Evolutionary conservation across 306 rosid genomes (phyloP).

Genomic region (Inga laurina): DNA sequence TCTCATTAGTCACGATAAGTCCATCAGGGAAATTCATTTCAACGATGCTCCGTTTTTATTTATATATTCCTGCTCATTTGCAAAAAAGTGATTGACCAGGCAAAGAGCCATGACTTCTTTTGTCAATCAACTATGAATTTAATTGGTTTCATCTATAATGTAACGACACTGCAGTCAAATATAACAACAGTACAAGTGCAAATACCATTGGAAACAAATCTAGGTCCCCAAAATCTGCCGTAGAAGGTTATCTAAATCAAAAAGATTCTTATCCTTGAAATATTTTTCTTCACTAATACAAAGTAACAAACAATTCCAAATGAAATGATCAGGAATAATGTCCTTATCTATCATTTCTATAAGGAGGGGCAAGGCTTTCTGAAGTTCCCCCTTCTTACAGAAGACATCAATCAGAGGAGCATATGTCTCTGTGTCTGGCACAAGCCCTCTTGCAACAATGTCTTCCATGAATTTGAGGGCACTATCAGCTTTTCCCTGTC

Average conservation of each 20-base stretch:
- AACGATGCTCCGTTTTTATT: not conserved
- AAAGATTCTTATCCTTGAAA: constrained; percentile 31
- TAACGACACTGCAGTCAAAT: not conserved
- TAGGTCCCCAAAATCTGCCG: constrained; percentile 28
- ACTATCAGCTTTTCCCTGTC: constrained; percentile 51
- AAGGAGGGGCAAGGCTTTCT: constrained; percentile 50
- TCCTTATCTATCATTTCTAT: constrained; percentile 55
- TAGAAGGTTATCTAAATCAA: constrained; percentile 31
- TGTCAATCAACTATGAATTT: not conserved
- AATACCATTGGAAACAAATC: not conserved
- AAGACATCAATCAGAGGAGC: constrained; percentile 46
- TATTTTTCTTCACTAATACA: constrained; percentile 40
- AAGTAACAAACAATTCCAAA: constrained; percentile 60
- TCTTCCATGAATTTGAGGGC: constrained; percentile 65
- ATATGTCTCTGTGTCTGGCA: constrained; percentile 47
- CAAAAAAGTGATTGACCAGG: not conserved
- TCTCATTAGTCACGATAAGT: not conserved
- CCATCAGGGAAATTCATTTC: not conserved
- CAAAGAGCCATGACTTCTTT: not conserved
- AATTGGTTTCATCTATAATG: not conserved
- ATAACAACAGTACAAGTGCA: not conserved
- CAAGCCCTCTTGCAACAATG: constrained; percentile 60
- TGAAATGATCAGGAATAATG: constrained; percentile 46
- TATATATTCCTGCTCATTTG: not conserved
- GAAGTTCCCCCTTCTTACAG: constrained; percentile 58